Conservation (phyloP, 2,329 filamentous ascomycete genomes). For the Neonectria ditissima region DNA sequence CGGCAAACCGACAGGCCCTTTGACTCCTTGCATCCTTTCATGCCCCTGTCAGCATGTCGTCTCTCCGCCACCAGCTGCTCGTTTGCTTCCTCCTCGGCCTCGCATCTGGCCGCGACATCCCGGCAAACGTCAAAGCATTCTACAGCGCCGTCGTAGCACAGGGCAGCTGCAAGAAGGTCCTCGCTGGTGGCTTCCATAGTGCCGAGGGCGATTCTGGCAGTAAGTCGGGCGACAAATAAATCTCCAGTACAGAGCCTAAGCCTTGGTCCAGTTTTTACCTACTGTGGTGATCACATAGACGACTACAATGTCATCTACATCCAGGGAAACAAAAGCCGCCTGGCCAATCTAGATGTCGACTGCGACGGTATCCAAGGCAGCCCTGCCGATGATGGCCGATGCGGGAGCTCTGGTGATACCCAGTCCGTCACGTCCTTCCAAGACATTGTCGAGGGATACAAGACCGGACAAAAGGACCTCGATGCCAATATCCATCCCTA, state of each 20-base stretch:
- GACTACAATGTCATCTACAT: constrained; percentile 61
- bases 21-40: not conserved
- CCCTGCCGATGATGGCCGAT: constrained; percentile 56
- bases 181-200: constrained; percentile 56
- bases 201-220: constrained; percentile 51
- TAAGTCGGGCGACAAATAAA: constrained; percentile 34
- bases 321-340: constrained; percentile 53
- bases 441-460: constrained; percentile 52
- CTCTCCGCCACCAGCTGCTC: constrained; percentile 36
- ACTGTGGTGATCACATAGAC: constrained; percentile 60
- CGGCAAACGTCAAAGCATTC: constrained; percentile 55
- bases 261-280: constrained; percentile 49
- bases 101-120: constrained; percentile 49
- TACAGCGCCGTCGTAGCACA: constrained; percentile 54
- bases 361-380: constrained; percentile 65
- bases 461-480: constrained; percentile 54
- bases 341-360: constrained; percentile 69
- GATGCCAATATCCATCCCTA: constrained; percentile 64
- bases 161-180: constrained; percentile 52
- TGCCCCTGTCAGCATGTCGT: constrained; percentile 22
- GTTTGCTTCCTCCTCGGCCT: constrained; percentile 35
- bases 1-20: not conserved
- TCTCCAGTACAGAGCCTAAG: not conserved
- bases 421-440: constrained; percentile 63
- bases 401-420: constrained; percentile 56